Conservation (phyloP, 2,329 filamentous ascomycete species). For the Paecilomyces niveus region DNA sequence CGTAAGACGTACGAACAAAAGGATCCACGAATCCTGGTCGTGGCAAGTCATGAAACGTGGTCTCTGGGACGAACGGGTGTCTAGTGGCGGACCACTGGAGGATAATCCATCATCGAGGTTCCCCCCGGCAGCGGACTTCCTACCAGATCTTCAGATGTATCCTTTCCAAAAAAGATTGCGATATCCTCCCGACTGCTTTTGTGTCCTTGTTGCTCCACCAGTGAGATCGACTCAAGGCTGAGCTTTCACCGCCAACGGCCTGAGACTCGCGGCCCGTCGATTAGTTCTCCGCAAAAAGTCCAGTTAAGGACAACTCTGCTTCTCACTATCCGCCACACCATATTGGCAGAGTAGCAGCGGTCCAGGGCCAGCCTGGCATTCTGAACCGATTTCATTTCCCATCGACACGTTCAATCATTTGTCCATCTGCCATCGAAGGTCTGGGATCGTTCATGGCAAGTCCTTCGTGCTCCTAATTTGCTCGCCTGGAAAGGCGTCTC, state of each 20-base stretch:
- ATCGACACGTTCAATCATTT: not conserved
- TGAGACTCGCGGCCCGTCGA: not conserved
- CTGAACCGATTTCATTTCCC: constrained; percentile 10
- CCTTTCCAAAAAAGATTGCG: too few species aligned
- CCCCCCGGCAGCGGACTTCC: not conserved
- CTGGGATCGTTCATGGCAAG: constrained; percentile 15
- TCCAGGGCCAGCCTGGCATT: constrained; percentile 2
- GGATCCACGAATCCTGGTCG: not conserved
- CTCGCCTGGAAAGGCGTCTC: constrained; percentile 6
- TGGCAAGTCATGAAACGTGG: not conserved
- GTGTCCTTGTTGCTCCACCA: not conserved
- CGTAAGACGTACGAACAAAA: not conserved
- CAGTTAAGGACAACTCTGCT: not conserved
- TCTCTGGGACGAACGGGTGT: not conserved
- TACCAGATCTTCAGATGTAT: too few species aligned
- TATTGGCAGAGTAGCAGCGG: not conserved
- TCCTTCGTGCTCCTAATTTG: constrained; percentile 4
- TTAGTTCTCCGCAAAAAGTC: not conserved
- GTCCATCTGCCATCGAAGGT: constrained; percentile 1
- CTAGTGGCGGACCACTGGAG: not conserved
- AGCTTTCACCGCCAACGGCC: not conserved
- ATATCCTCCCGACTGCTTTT: not conserved
- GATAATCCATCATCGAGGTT: not conserved
- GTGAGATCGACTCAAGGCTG: not conserved
- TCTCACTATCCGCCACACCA: not conserved